Evolutionary conservation across 768 basidiomycete genomes (phyloP).

Genomic region (Mycena indigotica): DNA sequence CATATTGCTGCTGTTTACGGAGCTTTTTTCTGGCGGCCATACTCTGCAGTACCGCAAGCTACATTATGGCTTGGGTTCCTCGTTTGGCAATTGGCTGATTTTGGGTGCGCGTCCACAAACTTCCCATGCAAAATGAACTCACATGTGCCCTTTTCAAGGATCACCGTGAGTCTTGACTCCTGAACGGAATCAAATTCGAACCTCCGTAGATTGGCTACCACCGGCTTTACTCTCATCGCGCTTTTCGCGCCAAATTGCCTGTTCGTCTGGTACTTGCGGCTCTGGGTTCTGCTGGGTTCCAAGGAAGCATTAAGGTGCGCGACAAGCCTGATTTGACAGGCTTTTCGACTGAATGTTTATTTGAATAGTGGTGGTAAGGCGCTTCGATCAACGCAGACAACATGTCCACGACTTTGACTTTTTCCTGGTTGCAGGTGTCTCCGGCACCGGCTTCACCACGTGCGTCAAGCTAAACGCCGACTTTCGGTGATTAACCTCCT

Average conservation of each 20-base stretch:
- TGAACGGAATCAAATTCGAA: background rate
- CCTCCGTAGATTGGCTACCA: slow-evolving; percentile 63
- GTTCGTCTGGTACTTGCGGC: slow-evolving; percentile 62
- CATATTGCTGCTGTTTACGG: slow-evolving; percentile 63
- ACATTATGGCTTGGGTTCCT: slow-evolving; percentile 57
- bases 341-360: slow-evolving; percentile 1
- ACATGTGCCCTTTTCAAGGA: background rate
- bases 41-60: slow-evolving; percentile 38
- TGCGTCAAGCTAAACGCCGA: slow-evolving; percentile 32
- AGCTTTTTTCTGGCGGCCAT: slow-evolving; percentile 50
- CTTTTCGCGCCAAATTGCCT: slow-evolving; percentile 59
- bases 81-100: slow-evolving; percentile 70
- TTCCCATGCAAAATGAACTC: background rate
- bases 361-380: slow-evolving; percentile 53
- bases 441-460: slow-evolving; percentile 76
- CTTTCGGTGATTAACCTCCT: background rate
- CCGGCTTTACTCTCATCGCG: slow-evolving; percentile 74
- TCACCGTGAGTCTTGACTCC: slow-evolving; percentile 2
- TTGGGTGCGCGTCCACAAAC: slow-evolving; percentile 54
- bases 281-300: slow-evolving; percentile 73
- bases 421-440: slow-evolving; percentile 53
- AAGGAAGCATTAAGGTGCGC: slow-evolving; percentile 75
- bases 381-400: background rate
- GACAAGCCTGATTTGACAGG: background rate
- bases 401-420: background rate